Evolutionary conservation across 768 basidiomycete genomes (phyloP).

Genomic region (Serendipita sp.): DNA sequence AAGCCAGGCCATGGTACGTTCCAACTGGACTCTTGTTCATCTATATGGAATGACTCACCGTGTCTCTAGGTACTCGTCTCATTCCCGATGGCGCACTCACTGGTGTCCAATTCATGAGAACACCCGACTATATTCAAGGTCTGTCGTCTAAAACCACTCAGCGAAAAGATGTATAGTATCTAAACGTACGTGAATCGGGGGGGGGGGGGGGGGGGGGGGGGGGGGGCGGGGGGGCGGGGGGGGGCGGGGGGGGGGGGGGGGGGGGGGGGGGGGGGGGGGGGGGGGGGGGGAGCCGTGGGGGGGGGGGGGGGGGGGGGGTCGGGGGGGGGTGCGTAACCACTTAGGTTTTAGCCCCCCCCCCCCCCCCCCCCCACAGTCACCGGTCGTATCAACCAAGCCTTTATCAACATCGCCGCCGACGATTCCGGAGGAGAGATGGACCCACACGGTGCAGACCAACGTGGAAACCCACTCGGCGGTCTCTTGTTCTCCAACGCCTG

Average conservation of each 20-base stretch:
- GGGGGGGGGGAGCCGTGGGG: no score
- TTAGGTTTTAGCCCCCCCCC: constrained; percentile 14
- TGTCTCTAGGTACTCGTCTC: constrained; percentile 38
- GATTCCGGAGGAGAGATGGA: constrained; percentile 18
- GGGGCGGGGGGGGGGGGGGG: no score
- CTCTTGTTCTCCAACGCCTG: constrained; percentile 45
- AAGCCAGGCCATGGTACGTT: constrained; percentile 2
- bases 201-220: no score
- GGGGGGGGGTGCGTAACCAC: constrained; percentile 26
- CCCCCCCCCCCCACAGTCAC: constrained; percentile 8
- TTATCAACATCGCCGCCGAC: constrained; percentile 14
- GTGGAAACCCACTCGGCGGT: constrained; percentile 70
- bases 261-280: no score
- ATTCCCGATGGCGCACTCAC: constrained; percentile 47
- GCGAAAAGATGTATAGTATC: no score
- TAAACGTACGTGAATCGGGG: no score
- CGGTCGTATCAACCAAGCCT: constrained; percentile 17
- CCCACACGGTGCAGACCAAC: constrained; percentile 53
- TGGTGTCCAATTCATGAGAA: constrained; percentile 48
- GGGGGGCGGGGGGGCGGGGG: no score
- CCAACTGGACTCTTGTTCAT: not conserved
- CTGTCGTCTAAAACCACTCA: no score
- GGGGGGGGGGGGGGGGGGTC: no score
- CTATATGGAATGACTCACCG: no score
- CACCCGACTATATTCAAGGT: constrained; percentile 23